Evolutionary conservation across 306 rosid species (phyloP), one percentile per base, ranked within the genome.

Genomic region (Cicer arietinum): DNA sequence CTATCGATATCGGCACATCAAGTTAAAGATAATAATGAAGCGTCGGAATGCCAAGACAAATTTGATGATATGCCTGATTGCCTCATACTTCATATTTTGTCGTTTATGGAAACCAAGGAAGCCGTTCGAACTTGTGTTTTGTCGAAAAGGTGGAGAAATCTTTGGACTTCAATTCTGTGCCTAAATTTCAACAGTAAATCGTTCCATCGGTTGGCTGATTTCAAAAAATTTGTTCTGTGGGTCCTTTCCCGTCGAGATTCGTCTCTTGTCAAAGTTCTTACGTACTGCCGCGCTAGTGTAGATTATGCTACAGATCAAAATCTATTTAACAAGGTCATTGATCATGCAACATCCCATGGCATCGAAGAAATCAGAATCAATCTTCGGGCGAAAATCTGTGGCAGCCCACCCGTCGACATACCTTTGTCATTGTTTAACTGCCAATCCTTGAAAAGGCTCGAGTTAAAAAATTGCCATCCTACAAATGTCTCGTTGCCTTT

Each of bases 251-350:
- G 63, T 30, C 85, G 85, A 0, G 88, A 85, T 58, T 50, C 79
- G 37, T 64, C 81, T 25, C 76, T 50, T 13, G 60, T 85, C 69
- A 78, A 81, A 54, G 37, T 56, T 78, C 88, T 85, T 58, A 56
- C 43, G 51, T 85, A 85, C 73, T 10, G 22, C 45, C 85, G 88
- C 57, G 79, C 68, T 40, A 85, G 88, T 67, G 88, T 81, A 8
- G 88, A 85, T 70, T 85, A 85, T 74, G 83, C 88, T 1, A 85
- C 88, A 1, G 88, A 85, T 81, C 88, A 85, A 45, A 2, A 51
- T 35, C 85, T 85, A 13, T 70, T 85, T 75, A 81, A 78, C 58
- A 85, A 75, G 79, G 84, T 85, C 42, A 74, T 85, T 75, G 88
- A 85, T 40, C 76, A 78, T 59, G 85, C 79, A 22, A 57, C 77